These are phyloP conservation scores for Striga hermonthica DNA, from an alignment of 305 asterid species.

Conservation along the genomic window DNA sequence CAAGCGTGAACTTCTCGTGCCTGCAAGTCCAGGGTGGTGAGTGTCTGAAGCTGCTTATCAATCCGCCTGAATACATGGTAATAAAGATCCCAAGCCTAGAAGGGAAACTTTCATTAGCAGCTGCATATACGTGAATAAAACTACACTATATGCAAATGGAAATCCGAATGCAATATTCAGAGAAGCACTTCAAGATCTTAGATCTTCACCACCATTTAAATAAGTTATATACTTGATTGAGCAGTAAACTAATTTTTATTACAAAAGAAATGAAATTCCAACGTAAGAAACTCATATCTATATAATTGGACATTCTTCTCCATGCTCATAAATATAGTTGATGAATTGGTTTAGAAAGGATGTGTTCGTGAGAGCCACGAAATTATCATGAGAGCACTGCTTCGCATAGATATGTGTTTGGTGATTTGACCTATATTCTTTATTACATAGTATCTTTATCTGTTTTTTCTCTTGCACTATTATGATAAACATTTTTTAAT, in stretches of 20 bases:
- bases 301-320: not conserved
- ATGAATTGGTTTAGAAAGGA: not conserved
- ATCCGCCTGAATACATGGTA: slow-evolving; percentile 95
- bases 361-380: not conserved
- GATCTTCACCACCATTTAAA: slow-evolving; percentile 6
- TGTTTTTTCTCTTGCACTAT: not conserved
- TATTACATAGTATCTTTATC: not conserved
- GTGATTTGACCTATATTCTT: not conserved
- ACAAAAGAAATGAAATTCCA: too few species aligned
- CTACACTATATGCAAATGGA: not conserved
- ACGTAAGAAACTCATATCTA: not conserved
- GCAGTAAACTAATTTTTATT: slow-evolving; percentile 17
- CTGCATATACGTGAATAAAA: slow-evolving; percentile 6
- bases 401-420: not conserved
- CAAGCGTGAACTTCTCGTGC: slow-evolving; percentile 41
- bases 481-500: not conserved
- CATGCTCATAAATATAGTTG: not conserved
- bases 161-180: slow-evolving; percentile 4
- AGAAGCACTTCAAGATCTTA: slow-evolving; percentile 16
- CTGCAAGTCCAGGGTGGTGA: slow-evolving; percentile 96
- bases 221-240: not conserved
- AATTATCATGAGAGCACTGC: not conserved
- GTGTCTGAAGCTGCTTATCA: slow-evolving; percentile 94
- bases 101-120: slow-evolving; percentile 32
- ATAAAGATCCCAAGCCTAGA: slow-evolving; percentile 99